phyloP scores from a whole-genome alignment of 352 stramenopile genomes.

The Globisporangium echinulatum region DNA sequence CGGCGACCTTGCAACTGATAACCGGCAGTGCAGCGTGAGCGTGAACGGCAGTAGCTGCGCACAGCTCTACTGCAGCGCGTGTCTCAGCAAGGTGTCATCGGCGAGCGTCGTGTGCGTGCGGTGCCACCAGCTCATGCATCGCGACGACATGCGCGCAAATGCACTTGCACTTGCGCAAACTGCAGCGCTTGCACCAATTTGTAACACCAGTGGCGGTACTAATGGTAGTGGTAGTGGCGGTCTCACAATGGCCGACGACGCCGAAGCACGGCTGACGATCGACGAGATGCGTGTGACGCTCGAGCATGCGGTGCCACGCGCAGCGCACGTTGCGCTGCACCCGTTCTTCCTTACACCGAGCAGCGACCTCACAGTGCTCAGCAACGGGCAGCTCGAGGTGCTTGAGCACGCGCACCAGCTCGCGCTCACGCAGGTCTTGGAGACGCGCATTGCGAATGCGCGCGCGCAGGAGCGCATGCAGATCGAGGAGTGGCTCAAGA shows the following conservation, averaged over 20 bases:
- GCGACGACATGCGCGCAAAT: constrained; percentile 48
- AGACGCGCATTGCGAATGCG: constrained; percentile 49
- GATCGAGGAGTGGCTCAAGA: constrained; percentile 73
- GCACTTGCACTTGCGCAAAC: constrained; percentile 60
- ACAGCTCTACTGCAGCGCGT: constrained; percentile 69
- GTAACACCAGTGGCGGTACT: neutral
- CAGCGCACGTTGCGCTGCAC: constrained; percentile 33
- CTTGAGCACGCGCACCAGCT: constrained; percentile 54
- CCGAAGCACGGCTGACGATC: constrained; percentile 16
- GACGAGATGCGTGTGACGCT: constrained; percentile 46
- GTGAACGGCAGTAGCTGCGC: constrained; percentile 26
- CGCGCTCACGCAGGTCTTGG: constrained; percentile 53
- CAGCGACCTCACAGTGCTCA: constrained; percentile 38
- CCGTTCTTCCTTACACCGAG: constrained; percentile 46
- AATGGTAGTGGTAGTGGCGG: neutral
- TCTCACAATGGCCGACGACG: neutral
- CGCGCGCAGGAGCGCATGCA: constrained; percentile 53
- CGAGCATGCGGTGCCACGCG: constrained; percentile 25
- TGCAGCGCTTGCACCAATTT: constrained; percentile 20
- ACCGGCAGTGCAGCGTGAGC: constrained; percentile 47
- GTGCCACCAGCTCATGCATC: constrained; percentile 37
- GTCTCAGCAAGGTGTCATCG: constrained; percentile 22
- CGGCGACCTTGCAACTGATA: constrained; percentile 68
- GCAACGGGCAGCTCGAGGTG: constrained; percentile 72
- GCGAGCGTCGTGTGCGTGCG: constrained; percentile 25